Conservation (phyloP, 2,329 filamentous ascomycete genomes). For the Pseudofabraea citricarpa region DNA sequence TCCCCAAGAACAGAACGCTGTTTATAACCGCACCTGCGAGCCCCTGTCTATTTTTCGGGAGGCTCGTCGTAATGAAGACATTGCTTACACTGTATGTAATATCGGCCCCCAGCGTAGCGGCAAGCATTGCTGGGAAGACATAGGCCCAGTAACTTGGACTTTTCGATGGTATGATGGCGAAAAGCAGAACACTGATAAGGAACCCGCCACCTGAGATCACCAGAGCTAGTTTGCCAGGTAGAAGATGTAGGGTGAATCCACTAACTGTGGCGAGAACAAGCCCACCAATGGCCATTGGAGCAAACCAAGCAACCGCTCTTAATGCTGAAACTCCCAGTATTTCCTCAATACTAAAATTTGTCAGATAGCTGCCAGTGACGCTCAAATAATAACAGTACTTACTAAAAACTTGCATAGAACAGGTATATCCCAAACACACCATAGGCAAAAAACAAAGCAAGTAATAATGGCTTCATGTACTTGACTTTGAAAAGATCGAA, state of each 20-base stretch:
- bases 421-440: constrained; percentile 62
- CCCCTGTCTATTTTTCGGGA: constrained; percentile 60
- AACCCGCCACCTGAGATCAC: constrained; percentile 44
- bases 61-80: constrained; percentile 67
- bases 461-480: constrained; percentile 59
- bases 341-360: constrained; percentile 19
- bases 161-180: constrained; percentile 49
- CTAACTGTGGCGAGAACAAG: constrained; percentile 55
- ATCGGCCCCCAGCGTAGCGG: constrained; percentile 66
- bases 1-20: not conserved
- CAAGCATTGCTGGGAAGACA: constrained; percentile 63
- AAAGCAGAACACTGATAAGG: constrained; percentile 42
- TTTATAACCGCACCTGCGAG: constrained; percentile 67
- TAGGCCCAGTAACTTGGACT: constrained; percentile 52
- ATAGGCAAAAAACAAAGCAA: constrained; percentile 59
- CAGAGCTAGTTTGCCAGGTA: constrained; percentile 45
- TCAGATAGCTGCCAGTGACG: not conserved
- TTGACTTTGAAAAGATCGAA: constrained; percentile 61
- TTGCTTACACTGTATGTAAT: constrained; percentile 70
- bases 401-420: constrained; percentile 56
- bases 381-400: not conserved
- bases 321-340: constrained; percentile 43
- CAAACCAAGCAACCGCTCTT: constrained; percentile 60
- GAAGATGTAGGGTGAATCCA: constrained; percentile 45
- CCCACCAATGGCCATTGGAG: constrained; percentile 60